Evolutionary conservation across 345 rosid genomes (phyloP), one percentile per base, ranked within the genome.

Genomic region (Crucihimalaya himalaica): DNA sequence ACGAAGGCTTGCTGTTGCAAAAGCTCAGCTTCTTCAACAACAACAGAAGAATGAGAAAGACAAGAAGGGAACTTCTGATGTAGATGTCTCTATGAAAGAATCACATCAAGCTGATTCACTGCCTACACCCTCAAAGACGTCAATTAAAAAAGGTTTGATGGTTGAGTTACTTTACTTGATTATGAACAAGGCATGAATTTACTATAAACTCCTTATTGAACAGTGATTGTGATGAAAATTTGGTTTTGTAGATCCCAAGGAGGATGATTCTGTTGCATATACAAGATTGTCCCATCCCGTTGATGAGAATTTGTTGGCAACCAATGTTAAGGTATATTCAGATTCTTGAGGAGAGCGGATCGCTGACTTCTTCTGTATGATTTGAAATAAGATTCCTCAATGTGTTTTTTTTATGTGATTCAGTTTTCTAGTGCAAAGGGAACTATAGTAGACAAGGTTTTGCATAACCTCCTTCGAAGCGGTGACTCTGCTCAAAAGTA

Each of bases 401-500:
- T 12, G 46, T 78, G 35, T n/a, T 20, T 8, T n/a, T 20, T 8
- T 23, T 59, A 23, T 58, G 62, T 74, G 31, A 11, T 73, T 70
- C 80, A 93, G 98, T 71, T 83, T 35, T 78, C 87, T 27, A 69
- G 84, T 69, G 73, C 80, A 70, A 86, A 78, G 71, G 84, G 85
- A 80, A 86, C 72, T 74, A 63, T 79, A 68, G 86, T 82, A 0
- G 86, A 87, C 73, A 88, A 81, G 71, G 66, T 87, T 60, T 74
- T 93, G 81, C 87, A 86, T 54, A 89, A 82, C 6, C 93, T 95
- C 71, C 86, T 89, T 61, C 88, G 88, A 66, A 84, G 78, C 19
- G 99, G 99, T 59, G 97, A 95, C 85, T 82, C 83, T 63, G 85
- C 96, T 42, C 89, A 82, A 31, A 95, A 92, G 74, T 88, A 95